A percentile compares a stretch with the other conserved stretches of the same genome.
Conservation (phyloP, 306 rosid genomes). For the Rosa chinensis region DNA sequence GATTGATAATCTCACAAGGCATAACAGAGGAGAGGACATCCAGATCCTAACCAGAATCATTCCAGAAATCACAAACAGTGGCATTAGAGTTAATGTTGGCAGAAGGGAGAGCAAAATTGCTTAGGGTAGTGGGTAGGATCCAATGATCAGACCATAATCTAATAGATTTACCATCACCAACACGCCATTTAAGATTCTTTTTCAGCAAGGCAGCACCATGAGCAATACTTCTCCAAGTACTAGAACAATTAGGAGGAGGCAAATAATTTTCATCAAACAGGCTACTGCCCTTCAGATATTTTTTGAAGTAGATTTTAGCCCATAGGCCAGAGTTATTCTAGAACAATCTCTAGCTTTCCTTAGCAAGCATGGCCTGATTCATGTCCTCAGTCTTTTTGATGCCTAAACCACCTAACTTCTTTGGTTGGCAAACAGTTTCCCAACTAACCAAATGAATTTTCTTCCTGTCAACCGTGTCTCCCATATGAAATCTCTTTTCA, state of each 20-base stretch:
- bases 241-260: neutral
- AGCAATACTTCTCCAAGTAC: neutral
- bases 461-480: neutral
- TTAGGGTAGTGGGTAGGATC: neutral
- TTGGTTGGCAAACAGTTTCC: neutral
- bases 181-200: neutral
- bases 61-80: neutral
- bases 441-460: neutral
- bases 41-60: neutral
- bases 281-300: neutral
- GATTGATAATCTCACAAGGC: neutral
- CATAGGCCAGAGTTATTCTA: neutral
- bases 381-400: neutral
- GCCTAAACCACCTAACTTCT: neutral
- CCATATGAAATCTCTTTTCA: too few species aligned
- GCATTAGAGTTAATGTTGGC: neutral
- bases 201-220: too few species aligned
- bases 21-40: neutral
- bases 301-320: neutral
- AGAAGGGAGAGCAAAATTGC: neutral
- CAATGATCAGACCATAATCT: neutral
- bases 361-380: neutral
- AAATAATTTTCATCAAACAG: neutral
- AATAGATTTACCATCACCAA: neutral
- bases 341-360: neutral